Base-by-base conservation (phyloP, 345 rosid species). In the Sisymbrium irio region DNA sequence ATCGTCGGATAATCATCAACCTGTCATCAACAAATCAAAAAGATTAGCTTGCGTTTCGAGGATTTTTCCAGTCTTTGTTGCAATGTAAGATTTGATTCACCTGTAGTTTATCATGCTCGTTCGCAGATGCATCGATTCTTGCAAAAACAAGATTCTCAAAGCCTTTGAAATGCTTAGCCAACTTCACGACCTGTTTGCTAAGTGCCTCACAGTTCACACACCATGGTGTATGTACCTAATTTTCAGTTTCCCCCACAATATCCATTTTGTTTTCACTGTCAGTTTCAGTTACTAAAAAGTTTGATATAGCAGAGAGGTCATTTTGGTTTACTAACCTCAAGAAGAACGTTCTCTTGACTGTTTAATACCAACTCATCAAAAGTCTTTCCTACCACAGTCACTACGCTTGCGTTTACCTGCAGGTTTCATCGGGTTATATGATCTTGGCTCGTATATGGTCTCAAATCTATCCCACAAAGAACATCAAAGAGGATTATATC, bases 161-260 rank as follows among this genome's bases (percentile, higher is more conserved):
- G 68, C 85, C 88, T 79, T 87, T 93, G 77, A 91, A 93, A 85
- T 93, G 96, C 84, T 89, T 91, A 44, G 94, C 92, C 83, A 93
- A 66, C 81, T 85, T 93, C 82, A 85, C 89, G 0, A 91, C 61
- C 77, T 91, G 87, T 85, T 91, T 89, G 78, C 87, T 87, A 28
- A 84, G 69, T 3, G 89, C 79, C 73, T 91, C 92, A 40, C 96
- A 91, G 57, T 78, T 81, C 73, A 82, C 67, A 83, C 94, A 91
- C 97, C 97, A 93, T n/a, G 97, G 92, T 5, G 90, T 84, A 66
- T 86, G 73, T n/a, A 93, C 87, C 93, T 91, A 71, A 22, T 74
- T 72, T 18, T 19, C 7, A 25, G 30, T 58, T 69, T 35, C 7
- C 36, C 56, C 25, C 76, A 69, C 36, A 46, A 40, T 1, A 62